These are phyloP conservation scores for Lippia alba DNA, from an alignment of 305 asterid species.

Conservation along the genomic window DNA sequence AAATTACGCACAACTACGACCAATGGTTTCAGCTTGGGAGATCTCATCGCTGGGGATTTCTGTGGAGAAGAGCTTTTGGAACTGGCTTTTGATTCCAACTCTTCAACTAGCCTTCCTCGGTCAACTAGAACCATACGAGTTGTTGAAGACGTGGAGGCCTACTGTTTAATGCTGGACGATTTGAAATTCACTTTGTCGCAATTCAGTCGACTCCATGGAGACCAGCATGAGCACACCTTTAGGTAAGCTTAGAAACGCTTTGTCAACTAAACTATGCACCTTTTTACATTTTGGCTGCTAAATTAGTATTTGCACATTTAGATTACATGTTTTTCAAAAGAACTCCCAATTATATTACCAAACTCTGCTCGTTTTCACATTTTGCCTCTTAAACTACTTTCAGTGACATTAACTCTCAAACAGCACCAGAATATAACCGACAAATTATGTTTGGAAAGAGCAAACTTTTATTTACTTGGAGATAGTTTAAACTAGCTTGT, in stretches of 20 bases:
- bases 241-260: conserved; percentile 37
- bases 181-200: conserved; percentile 61
- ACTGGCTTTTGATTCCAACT: conserved; percentile 77
- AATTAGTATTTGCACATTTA: too few species aligned
- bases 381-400: too few species aligned
- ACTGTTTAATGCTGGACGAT: conserved; percentile 61
- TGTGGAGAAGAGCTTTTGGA: conserved; percentile 75
- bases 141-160: conserved; percentile 67
- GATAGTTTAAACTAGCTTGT: too few species aligned
- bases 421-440: too few species aligned
- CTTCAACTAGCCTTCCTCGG: conserved; percentile 59
- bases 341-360: too few species aligned
- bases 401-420: too few species aligned
- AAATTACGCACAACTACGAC: conserved; percentile 54
- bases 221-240: conserved; percentile 61
- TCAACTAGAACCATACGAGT: conserved; percentile 75
- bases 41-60: conserved; percentile 58
- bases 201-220: conserved; percentile 68
- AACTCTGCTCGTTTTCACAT: too few species aligned
- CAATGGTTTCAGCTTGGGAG: conserved; percentile 62
- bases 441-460: too few species aligned
- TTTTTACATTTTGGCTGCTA: neutral
- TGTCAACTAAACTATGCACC: neutral
- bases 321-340: too few species aligned
- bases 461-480: too few species aligned